A percentile compares a stretch with the other conserved stretches of the same genome.
Conservation (phyloP, 2,329 filamentous ascomycete species). For the Venturia oleaginea region DNA sequence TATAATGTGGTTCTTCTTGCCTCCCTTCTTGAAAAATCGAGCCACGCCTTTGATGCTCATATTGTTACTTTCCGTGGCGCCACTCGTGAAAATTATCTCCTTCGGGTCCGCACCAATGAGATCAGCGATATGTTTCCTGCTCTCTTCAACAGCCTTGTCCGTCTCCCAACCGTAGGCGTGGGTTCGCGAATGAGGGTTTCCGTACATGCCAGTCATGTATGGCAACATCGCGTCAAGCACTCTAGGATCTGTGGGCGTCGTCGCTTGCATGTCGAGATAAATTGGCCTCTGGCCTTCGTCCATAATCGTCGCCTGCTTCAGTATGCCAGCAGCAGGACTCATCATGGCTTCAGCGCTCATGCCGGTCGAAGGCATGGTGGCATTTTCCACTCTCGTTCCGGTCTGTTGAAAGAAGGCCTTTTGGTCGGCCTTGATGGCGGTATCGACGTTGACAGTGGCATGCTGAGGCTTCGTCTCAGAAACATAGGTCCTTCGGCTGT, state of each 20-base stretch:
- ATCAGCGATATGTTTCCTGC: slow-evolving; percentile 70
- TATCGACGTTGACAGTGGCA: slow-evolving; percentile 74
- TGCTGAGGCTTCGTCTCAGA: slow-evolving; percentile 70
- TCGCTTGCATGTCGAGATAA: slow-evolving; percentile 97
- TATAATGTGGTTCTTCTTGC: slow-evolving; percentile 98
- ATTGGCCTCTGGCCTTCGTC: slow-evolving; percentile 89
- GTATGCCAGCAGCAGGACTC: slow-evolving; percentile 64
- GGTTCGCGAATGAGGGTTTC: slow-evolving; percentile 93
- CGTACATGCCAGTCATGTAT: slow-evolving; percentile 85
- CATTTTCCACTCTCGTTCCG: slow-evolving; percentile 44
- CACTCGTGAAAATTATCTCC: slow-evolving; percentile 98
- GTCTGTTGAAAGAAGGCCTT: slow-evolving; percentile 61
- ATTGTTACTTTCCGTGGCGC: slow-evolving; percentile 97
- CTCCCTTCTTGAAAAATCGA: slow-evolving; percentile 81
- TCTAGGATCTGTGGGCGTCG: slow-evolving; percentile 86
- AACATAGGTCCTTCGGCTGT: slow-evolving; percentile 60
- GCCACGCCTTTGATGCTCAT: slow-evolving; percentile 99
- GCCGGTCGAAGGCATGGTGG: slow-evolving; percentile 50
- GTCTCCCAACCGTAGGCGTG: slow-evolving; percentile 99
- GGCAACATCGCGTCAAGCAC: slow-evolving; percentile 96
- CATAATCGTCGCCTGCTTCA: slow-evolving; percentile 68
- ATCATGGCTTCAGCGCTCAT: slow-evolving; percentile 58
- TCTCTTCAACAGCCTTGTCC: slow-evolving; percentile 84
- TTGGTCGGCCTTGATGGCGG: slow-evolving; percentile 77
- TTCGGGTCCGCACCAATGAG: slow-evolving; percentile 92